Conservation (phyloP, 1,284 basidiomycete genomes). For the Naganishia sp. region DNA sequence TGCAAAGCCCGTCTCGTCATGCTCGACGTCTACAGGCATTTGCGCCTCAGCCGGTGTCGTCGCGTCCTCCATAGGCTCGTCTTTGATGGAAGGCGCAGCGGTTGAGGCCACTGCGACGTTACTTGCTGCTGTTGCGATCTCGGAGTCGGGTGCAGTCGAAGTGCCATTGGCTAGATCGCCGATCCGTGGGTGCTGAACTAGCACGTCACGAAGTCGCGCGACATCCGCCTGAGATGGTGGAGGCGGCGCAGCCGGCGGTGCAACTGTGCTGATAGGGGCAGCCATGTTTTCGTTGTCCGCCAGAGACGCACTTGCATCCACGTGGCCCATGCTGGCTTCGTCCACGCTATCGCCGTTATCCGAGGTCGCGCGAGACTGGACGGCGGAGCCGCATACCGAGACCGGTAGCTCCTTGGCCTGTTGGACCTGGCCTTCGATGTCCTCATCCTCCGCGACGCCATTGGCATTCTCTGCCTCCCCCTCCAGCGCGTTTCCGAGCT, state of each 20-base stretch:
- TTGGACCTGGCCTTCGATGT: conserved; percentile 63
- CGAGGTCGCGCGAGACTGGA: conserved; percentile 55
- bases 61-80: conserved; percentile 4
- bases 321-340: conserved; percentile 71
- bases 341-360: conserved; percentile 73
- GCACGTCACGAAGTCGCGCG: conserved; percentile 45
- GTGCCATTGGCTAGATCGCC: conserved; percentile 34
- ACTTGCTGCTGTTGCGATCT: conserved; percentile 16
- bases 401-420: conserved; percentile 72
- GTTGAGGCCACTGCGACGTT: conserved; percentile 32
- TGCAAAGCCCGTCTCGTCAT: conserved; percentile 7
- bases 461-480: conserved; percentile 49
- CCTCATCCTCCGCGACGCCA: conserved; percentile 61
- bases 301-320: conserved; percentile 42
- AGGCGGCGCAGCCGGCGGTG: conserved; percentile 37
- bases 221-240: conserved; percentile 45
- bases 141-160: conserved; percentile 37
- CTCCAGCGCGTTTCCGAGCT: conserved; percentile 75
- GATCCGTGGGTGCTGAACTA: conserved; percentile 37
- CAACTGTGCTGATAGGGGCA: conserved; percentile 15
- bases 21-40: neutral
- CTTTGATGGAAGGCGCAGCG: conserved; percentile 11
- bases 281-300: conserved; percentile 38
- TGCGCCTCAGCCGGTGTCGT: neutral
- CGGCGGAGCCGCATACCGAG: conserved; percentile 50